A percentile compares a stretch with the other conserved stretches of the same genome.
phyloP scores from a whole-genome alignment of 1,139 yeast species.

The Kluyveromyces sp. region DNA sequence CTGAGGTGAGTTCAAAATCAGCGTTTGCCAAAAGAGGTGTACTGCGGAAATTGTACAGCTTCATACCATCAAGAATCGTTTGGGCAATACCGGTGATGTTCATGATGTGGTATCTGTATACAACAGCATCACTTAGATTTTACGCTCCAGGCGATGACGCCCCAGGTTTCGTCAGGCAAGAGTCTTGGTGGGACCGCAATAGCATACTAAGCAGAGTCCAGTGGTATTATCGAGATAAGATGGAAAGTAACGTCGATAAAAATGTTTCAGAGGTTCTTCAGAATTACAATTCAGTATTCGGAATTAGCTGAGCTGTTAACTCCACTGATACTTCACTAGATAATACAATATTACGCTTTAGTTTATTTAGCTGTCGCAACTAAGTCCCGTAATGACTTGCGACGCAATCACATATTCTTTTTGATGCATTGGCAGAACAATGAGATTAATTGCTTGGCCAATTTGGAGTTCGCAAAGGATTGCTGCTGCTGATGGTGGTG shows the following conservation, averaged over 20 bases:
- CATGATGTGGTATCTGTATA: not conserved
- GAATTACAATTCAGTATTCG: slow-evolving; percentile 13
- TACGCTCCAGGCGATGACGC: not conserved
- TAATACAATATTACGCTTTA: slow-evolving; percentile 1
- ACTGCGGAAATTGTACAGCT: not conserved
- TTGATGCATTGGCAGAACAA: slow-evolving; percentile 28
- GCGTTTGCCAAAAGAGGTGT: not conserved
- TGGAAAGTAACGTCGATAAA: slow-evolving; percentile 7
- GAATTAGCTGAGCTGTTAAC: slow-evolving; percentile 3
- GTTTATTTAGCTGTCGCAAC: not conserved
- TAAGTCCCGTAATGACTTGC: not conserved
- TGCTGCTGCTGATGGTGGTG: slow-evolving; percentile 21
- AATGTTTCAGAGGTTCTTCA: slow-evolving; percentile 8
- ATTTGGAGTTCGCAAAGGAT: slow-evolving; percentile 16
- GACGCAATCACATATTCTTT: slow-evolving; percentile 12
- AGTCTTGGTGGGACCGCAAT: slow-evolving; percentile 21
- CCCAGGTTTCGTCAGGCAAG: slow-evolving; percentile 2
- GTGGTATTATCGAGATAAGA: slow-evolving; percentile 17
- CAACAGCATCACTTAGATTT: not conserved
- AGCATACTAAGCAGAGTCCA: slow-evolving; percentile 16
- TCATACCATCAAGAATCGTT: not conserved
- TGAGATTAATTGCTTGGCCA: slow-evolving; percentile 18
- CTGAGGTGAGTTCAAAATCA: slow-evolving; percentile 11
- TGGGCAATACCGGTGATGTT: not conserved
- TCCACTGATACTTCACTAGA: not conserved